These are phyloP conservation scores for Groenewaldozyma sp. DNA, from an alignment of 1,139 yeast genomes.

Conservation along the genomic window DNA sequence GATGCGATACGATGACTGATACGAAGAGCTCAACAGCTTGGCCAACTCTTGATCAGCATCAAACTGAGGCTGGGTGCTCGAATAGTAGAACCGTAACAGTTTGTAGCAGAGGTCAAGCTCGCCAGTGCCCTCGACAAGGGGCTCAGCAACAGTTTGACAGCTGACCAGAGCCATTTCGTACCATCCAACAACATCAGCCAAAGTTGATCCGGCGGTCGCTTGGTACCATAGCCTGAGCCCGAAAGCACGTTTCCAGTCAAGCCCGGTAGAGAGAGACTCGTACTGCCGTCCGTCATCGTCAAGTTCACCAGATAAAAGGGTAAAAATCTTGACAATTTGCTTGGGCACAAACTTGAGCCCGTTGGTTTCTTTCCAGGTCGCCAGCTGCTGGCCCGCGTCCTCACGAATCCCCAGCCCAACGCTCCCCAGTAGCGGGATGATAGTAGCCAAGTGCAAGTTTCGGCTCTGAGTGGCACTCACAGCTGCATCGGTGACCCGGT, in stretches of 20 bases:
- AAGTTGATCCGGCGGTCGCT: slow-evolving; percentile 30
- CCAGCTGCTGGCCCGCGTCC: slow-evolving; percentile 41
- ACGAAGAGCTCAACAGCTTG: slow-evolving; percentile 16
- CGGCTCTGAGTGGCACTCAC: slow-evolving; percentile 46
- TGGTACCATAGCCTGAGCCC: slow-evolving; percentile 58
- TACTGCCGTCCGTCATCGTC: background rate
- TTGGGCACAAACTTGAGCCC: slow-evolving; percentile 40
- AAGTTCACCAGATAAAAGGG: slow-evolving; percentile 51
- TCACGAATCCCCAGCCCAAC: slow-evolving; percentile 42
- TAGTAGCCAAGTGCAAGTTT: slow-evolving; percentile 59
- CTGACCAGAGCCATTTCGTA: slow-evolving; percentile 11
- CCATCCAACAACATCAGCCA: slow-evolving; percentile 32
- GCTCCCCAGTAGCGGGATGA: slow-evolving; percentile 64
- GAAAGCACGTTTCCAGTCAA: slow-evolving; percentile 61
- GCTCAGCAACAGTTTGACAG: slow-evolving; percentile 13
- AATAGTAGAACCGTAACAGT: slow-evolving; percentile 37
- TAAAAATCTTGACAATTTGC: slow-evolving; percentile 49
- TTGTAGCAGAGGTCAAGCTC: slow-evolving; percentile 24
- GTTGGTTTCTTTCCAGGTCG: slow-evolving; percentile 50
- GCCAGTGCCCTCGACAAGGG: slow-evolving; percentile 16
- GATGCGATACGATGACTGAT: slow-evolving; percentile 35
- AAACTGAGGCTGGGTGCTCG: slow-evolving; percentile 11
- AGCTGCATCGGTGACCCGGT: slow-evolving; percentile 55
- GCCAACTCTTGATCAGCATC: slow-evolving; percentile 18
- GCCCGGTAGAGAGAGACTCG: slow-evolving; percentile 31